phyloP scores from a whole-genome alignment of 768 basidiomycete species.

The Coprinopsis cinerea region DNA sequence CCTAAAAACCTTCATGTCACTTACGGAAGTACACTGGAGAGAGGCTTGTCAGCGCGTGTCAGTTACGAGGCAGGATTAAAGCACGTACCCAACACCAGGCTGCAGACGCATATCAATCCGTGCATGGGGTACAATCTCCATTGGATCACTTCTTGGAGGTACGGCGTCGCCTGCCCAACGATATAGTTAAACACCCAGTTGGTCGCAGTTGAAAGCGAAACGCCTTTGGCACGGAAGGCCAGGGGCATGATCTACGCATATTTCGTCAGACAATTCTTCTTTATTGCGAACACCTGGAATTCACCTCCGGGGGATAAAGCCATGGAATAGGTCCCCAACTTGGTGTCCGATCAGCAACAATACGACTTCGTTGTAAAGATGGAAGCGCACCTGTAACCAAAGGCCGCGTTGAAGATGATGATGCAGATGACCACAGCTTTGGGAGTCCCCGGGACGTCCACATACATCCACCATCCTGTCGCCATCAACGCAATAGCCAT shows the following conservation, averaged over 20 bases:
- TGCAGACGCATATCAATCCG: conserved; percentile 84
- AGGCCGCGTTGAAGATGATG: conserved; percentile 89
- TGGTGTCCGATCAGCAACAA: conserved; percentile 2
- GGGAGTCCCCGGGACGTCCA: conserved; percentile 82
- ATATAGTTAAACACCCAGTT: conserved; percentile 88
- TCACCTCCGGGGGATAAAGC: conserved; percentile 82
- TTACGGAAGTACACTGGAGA: conserved; percentile 66
- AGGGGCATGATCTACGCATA: conserved; percentile 76
- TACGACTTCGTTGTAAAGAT: neutral
- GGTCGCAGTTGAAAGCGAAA: conserved; percentile 88
- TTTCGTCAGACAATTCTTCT: neutral
- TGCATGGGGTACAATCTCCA: conserved; percentile 97
- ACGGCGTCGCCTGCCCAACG: conserved; percentile 84
- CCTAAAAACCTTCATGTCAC: conserved; percentile 20
- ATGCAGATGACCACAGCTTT: conserved; percentile 85
- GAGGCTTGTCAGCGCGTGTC: conserved; percentile 3
- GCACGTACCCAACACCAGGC: conserved; percentile 66
- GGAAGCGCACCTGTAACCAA: conserved; percentile 66
- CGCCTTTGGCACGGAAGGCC: conserved; percentile 88
- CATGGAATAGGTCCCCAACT: conserved; percentile 89
- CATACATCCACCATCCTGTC: conserved; percentile 91
- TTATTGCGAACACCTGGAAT: conserved; percentile 3
- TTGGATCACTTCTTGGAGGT: conserved; percentile 77
- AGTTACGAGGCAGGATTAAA: neutral
- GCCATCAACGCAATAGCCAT: conserved; percentile 78